phyloP scores from a whole-genome alignment of 202 grass and related monocot species.

The Brachypodium distachyon region DNA sequence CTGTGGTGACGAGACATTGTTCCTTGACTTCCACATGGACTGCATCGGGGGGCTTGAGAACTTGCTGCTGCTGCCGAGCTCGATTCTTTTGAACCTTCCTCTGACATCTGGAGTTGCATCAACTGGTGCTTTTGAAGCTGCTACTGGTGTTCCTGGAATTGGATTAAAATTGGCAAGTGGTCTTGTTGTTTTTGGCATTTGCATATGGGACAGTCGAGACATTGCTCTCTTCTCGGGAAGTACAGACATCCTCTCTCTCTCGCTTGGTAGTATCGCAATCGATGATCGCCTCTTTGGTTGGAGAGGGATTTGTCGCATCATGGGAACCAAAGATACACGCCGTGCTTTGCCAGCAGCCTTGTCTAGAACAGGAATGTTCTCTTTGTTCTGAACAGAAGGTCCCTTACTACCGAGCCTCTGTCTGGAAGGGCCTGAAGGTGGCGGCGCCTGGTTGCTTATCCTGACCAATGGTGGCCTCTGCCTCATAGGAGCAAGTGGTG shows the following conservation, averaged over 20 bases:
- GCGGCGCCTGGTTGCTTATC: constrained; percentile 46
- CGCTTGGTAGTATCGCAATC: constrained; percentile 39
- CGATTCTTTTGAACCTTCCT: constrained; percentile 20
- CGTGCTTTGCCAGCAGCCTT: constrained; percentile 53
- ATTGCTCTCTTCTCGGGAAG: constrained; percentile 29
- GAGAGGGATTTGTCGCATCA: constrained; percentile 41
- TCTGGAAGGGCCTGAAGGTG: constrained; percentile 30
- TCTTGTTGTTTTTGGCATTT: constrained; percentile 25
- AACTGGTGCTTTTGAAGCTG: not conserved
- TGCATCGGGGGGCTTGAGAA: constrained; percentile 53
- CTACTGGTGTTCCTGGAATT: constrained; percentile 29
- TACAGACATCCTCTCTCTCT: constrained; percentile 25
- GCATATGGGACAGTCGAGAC: constrained; percentile 39
- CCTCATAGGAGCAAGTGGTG: constrained; percentile 64
- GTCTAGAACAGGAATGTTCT: constrained; percentile 45
- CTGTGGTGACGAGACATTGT: constrained; percentile 21
- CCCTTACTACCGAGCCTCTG: constrained; percentile 23
- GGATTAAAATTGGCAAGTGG: constrained; percentile 39
- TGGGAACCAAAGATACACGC: constrained; percentile 47
- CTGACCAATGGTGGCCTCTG: constrained; percentile 47
- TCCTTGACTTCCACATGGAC: constrained; percentile 38
- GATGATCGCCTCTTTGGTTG: constrained; percentile 74
- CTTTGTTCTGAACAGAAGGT: constrained; percentile 43
- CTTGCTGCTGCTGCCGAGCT: constrained; percentile 48
- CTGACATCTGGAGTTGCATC: constrained; percentile 41